Percentiles rank a stretch among this genome's conserved stretches.
These are phyloP conservation scores for Mycocentrospora acerina DNA, from an alignment of 2,329 filamentous ascomycete genomes.

Conservation along the genomic window DNA sequence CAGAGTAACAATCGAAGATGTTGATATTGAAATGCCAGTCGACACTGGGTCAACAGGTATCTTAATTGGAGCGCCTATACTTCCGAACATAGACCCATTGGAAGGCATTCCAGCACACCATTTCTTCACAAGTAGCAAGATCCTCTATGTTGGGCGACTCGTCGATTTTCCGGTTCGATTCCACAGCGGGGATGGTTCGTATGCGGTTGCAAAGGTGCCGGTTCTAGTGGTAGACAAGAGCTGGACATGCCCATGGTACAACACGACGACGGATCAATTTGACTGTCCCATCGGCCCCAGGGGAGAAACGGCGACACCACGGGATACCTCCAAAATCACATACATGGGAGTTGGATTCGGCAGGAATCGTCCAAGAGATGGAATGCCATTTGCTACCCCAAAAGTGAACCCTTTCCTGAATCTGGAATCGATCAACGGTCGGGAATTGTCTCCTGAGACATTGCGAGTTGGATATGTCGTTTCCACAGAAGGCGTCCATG, in stretches of 20 bases:
- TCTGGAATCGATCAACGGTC: conserved; percentile 28
- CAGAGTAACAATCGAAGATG: conserved; percentile 28
- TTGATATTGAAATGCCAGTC: conserved; percentile 34
- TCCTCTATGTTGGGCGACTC: conserved; percentile 36
- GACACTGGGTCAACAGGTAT: conserved; percentile 41
- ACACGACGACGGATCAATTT: conserved; percentile 20
- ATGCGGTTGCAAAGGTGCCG: conserved; percentile 29
- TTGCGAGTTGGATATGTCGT: conserved; percentile 32
- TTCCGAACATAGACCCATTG: conserved; percentile 25
- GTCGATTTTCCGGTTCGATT: conserved; percentile 32
- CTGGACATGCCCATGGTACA: conserved; percentile 38
- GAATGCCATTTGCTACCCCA: conserved; percentile 32
- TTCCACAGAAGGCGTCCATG: conserved; percentile 30
- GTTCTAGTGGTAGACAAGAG: conserved; percentile 37
- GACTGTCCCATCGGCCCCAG: conserved; percentile 32
- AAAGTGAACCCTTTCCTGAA: conserved; percentile 40
- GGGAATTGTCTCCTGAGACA: conserved; percentile 3
- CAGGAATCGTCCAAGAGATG: conserved; percentile 29
- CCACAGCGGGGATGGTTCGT: conserved; percentile 17
- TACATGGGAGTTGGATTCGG: conserved; percentile 43
- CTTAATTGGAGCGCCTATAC: conserved; percentile 34
- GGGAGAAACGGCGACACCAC: conserved; percentile 21
- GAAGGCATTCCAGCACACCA: conserved; percentile 32
- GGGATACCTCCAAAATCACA: conserved; percentile 32
- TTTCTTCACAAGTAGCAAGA: conserved; percentile 38